Evolutionary conservation across 148 eudicot genomes (phyloP), one percentile per base, ranked within the genome.

Genomic region (Talinum fruticosum): DNA sequence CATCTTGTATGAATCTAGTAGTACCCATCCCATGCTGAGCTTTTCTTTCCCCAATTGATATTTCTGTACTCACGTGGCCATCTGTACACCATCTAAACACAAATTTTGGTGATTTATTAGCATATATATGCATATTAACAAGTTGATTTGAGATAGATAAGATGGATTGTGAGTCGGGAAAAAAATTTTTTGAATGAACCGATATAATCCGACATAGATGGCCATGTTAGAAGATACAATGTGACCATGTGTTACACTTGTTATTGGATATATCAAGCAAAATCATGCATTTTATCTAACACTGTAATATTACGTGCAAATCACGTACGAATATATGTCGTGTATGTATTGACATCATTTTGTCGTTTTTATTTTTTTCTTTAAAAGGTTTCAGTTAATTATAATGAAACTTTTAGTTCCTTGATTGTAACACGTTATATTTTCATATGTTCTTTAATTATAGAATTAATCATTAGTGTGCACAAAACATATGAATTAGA

Each of bases 1-100:
- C 70, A 66, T 66, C 70, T 62, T 62, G 38, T 33, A 66, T 66
- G 70, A 29, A 34, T 66, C 70, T 66, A 66, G 2, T 66, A 32
- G 70, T 33, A 19, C 14, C 21, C 70, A 33, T 66, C 66, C 30
- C 38, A 32, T 32, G 70, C n/a, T 16, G 10, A 32, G n/a, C 70
- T 66, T 14, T 66, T 66, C 10, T 34, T 66, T 14, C 70, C 37
- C 23, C 15, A 66, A 32, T 66, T 66, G 70, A 13, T 59, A 23
- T 30, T 13, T 65, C 18, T 65, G 8, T 65, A 28, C 19, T 28
- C 19, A 13, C 35, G 68, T 65, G 68, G 68, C 68, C 14, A 2
- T 30, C 10, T 29, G 12, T 30, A 28, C 16, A 12, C 68, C 68
- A 65, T 65, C 19, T 30, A 65, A 59, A 65, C 21, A 14, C 67